These are phyloP conservation scores for Phialophora tarda DNA, from an alignment of 2,329 filamentous ascomycete species.

Conservation along the genomic window DNA sequence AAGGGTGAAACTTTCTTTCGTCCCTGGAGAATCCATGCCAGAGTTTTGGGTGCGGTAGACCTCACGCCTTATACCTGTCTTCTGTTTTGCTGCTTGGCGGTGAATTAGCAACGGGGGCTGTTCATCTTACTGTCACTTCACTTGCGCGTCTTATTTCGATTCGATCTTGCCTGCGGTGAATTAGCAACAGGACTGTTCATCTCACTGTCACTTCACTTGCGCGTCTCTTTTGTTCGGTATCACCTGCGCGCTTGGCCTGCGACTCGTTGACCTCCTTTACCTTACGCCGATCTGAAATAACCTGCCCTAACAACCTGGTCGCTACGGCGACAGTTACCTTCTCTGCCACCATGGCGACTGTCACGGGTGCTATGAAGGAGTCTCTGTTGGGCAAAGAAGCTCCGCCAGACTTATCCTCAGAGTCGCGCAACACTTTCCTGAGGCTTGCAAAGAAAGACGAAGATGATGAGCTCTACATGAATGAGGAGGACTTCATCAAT, in stretches of 20 bases:
- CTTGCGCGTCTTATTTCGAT: too few relatives aligned
- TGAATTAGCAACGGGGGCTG: background rate
- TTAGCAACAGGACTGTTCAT: background rate
- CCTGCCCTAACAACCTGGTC: background rate
- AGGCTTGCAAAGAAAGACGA: slow-evolving; percentile 77
- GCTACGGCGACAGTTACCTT: background rate
- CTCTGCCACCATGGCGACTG: slow-evolving; percentile 49
- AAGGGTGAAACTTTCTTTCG: slow-evolving; percentile 7
- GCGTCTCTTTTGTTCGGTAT: slow-evolving; percentile 9
- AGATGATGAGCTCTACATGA: slow-evolving; percentile 79
- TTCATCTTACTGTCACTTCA: too few relatives aligned
- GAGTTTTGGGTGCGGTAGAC: background rate
- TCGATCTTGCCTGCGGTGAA: too few relatives aligned
- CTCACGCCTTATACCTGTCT: background rate
- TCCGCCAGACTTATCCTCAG: slow-evolving; percentile 69
- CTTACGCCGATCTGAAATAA: background rate
- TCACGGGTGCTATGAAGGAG: slow-evolving; percentile 79
- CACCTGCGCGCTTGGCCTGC: slow-evolving; percentile 1
- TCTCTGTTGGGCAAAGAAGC: slow-evolving; percentile 69
- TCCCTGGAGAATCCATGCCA: background rate
- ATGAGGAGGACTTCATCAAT: slow-evolving; percentile 83
- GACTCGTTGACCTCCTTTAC: background rate
- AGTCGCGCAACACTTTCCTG: slow-evolving; percentile 77
- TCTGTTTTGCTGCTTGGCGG: slow-evolving; percentile 2
- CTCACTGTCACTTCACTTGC: background rate